Percentiles rank a stretch among this genome's conserved stretches.
phyloP scores from a whole-genome alignment of 2,329 filamentous ascomycete species.

The Lachnellula willkommii region DNA sequence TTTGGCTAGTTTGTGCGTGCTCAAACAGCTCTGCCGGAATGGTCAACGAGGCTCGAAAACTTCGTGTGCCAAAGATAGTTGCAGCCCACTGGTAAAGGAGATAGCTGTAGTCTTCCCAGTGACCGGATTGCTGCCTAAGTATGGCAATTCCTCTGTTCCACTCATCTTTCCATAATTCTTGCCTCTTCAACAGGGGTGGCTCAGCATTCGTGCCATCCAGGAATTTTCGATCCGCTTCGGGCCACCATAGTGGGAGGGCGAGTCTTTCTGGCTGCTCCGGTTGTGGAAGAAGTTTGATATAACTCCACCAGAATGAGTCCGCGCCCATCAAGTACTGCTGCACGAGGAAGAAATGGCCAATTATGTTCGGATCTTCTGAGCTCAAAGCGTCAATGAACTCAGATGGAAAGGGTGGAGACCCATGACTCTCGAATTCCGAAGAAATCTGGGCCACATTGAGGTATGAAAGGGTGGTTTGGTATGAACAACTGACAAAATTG shows the following conservation, averaged over 20 bases:
- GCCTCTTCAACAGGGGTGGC: conserved; percentile 21
- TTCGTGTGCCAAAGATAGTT: conserved; percentile 59
- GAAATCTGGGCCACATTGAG: conserved; percentile 46
- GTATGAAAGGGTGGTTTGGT: conserved; percentile 52
- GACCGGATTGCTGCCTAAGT: conserved; percentile 9
- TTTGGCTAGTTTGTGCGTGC: neutral
- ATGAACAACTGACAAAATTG: conserved; percentile 48
- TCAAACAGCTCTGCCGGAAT: conserved; percentile 34
- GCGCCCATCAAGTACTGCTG: conserved; percentile 57
- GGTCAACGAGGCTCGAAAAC: conserved; percentile 54
- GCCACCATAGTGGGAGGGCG: conserved; percentile 59
- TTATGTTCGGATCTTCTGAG: conserved; percentile 45
- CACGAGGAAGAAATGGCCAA: conserved; percentile 63
- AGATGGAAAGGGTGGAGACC: conserved; percentile 38
- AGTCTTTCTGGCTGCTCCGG: conserved; percentile 47
- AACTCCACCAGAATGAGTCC: conserved; percentile 62
- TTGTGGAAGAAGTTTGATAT: conserved; percentile 60
- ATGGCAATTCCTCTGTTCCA: conserved; percentile 21
- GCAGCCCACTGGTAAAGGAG: conserved; percentile 59
- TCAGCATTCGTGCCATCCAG: conserved; percentile 35
- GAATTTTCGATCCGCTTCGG: conserved; percentile 51
- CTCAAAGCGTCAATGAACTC: conserved; percentile 46
- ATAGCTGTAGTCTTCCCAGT: conserved; percentile 21
- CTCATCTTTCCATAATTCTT: conserved; percentile 24
- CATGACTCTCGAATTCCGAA: conserved; percentile 22